Evolutionary conservation across 805 yeast genomes (phyloP).

Genomic region (Isabelozyma gotoi): DNA sequence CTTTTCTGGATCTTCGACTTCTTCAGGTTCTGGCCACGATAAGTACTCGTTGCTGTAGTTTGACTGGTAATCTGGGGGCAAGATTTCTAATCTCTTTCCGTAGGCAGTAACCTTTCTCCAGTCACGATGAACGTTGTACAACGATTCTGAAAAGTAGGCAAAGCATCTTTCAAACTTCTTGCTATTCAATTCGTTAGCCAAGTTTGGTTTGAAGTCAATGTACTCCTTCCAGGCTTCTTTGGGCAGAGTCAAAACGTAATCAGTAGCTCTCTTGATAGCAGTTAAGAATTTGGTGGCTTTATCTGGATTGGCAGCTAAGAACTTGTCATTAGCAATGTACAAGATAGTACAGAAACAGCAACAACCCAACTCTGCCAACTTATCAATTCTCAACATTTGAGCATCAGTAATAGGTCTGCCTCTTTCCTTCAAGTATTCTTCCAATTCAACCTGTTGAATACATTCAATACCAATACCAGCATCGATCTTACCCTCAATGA

Average conservation of each 20-base stretch:
- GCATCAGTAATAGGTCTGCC: constrained; percentile 48
- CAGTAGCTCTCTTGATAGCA: constrained; percentile 53
- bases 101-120: constrained; percentile 57
- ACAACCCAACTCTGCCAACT: constrained; percentile 56
- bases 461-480: constrained; percentile 62
- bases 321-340: constrained; percentile 52
- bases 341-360: constrained; percentile 59
- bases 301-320: constrained; percentile 46
- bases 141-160: constrained; percentile 53
- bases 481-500: constrained; percentile 54
- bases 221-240: constrained; percentile 47
- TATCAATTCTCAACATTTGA: constrained; percentile 56
- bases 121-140: constrained; percentile 55
- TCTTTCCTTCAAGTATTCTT: constrained; percentile 43
- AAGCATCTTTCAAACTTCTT: constrained; percentile 53
- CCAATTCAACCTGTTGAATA: constrained; percentile 58
- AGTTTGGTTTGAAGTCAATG: constrained; percentile 46
- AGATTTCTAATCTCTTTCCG: constrained; percentile 53
- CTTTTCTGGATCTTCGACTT: constrained; percentile 45
- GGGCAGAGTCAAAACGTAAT: constrained; percentile 44
- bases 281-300: constrained; percentile 44
- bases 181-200: constrained; percentile 38
- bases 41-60: constrained; percentile 53
- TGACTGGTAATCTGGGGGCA: constrained; percentile 48
- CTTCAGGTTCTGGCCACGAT: constrained; percentile 50